phyloP scores from a whole-genome alignment of 1,139 yeast genomes.

The Arxiozyma heterogenica region DNA sequence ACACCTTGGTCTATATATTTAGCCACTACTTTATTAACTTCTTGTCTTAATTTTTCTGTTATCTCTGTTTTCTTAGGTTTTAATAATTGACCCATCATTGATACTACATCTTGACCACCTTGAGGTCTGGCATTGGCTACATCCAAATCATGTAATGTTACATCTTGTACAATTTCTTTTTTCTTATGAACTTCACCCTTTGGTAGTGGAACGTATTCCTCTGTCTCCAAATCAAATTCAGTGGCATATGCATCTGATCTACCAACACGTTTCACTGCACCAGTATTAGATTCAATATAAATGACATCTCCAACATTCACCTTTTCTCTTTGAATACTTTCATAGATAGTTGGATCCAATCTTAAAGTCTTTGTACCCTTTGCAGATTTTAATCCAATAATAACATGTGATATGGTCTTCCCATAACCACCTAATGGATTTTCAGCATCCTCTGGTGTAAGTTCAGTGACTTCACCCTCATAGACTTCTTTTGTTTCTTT shows the following conservation, averaged over 20 bases:
- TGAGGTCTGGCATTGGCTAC: slow-evolving; percentile 96
- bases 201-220: slow-evolving; percentile 96
- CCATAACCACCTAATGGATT: slow-evolving; percentile 97
- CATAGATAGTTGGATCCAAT: slow-evolving; percentile 91
- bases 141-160: slow-evolving; percentile 90
- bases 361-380: slow-evolving; percentile 91
- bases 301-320: slow-evolving; percentile 94
- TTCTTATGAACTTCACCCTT: slow-evolving; percentile 98
- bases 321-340: slow-evolving; percentile 89
- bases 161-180: slow-evolving; percentile 96
- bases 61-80: slow-evolving; percentile 98
- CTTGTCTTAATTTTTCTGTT: slow-evolving; percentile 86
- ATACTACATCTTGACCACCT: slow-evolving; percentile 96
- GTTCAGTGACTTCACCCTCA: slow-evolving; percentile 95
- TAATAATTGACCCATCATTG: slow-evolving; percentile 97
- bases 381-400: slow-evolving; percentile 90
- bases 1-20: slow-evolving; percentile 96
- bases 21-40: slow-evolving; percentile 91
- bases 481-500: slow-evolving; percentile 97
- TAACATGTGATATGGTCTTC: slow-evolving; percentile 87
- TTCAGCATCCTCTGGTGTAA: slow-evolving; percentile 95
- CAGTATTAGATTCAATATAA: slow-evolving; percentile 94
- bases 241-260: slow-evolving; percentile 97
- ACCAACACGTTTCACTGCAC: slow-evolving; percentile 95
- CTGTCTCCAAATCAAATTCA: slow-evolving; percentile 95